These are phyloP conservation scores for Aspergillus sp. DNA, from an alignment of 2,329 filamentous ascomycete species.

Conservation along the genomic window DNA sequence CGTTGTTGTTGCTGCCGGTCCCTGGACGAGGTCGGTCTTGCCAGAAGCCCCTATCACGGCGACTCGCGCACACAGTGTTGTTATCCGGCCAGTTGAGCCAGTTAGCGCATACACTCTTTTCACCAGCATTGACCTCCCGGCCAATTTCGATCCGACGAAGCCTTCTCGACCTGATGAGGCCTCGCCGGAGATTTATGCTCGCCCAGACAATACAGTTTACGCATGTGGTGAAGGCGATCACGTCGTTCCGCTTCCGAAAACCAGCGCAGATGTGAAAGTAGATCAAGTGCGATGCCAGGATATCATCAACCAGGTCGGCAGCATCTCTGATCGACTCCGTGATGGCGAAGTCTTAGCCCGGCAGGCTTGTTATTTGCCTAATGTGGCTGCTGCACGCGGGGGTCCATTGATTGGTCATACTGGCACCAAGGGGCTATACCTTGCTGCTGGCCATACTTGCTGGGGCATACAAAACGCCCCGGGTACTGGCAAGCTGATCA, in stretches of 20 bases:
- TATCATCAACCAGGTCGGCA: constrained; percentile 73
- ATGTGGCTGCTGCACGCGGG: constrained; percentile 60
- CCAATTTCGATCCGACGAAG: constrained; percentile 56
- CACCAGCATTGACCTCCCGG: constrained; percentile 77
- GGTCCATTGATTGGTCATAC: constrained; percentile 79
- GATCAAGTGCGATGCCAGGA: constrained; percentile 81
- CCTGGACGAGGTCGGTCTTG: constrained; percentile 60
- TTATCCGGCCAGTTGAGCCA: constrained; percentile 58
- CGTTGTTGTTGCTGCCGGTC: constrained; percentile 62
- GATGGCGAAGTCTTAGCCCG: constrained; percentile 69
- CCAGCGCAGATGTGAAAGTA: constrained; percentile 72
- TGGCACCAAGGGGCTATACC: constrained; percentile 69
- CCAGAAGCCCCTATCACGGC: constrained; percentile 60
- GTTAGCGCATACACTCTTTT: constrained; percentile 61
- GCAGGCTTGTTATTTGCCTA: constrained; percentile 93
- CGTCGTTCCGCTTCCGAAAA: constrained; percentile 70
- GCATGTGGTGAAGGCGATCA: constrained; percentile 90
- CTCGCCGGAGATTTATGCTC: constrained; percentile 89
- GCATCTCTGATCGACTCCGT: constrained; percentile 60
- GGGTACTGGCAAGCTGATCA: constrained; percentile 79
- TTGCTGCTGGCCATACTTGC: constrained; percentile 91
- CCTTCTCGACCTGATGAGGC: constrained; percentile 62
- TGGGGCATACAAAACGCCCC: constrained; percentile 98
- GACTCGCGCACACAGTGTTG: constrained; percentile 65
- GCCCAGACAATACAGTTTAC: constrained; percentile 87